Conservation (phyloP, 441 rosid species). For the Euphorbia schlechtendalii region DNA sequence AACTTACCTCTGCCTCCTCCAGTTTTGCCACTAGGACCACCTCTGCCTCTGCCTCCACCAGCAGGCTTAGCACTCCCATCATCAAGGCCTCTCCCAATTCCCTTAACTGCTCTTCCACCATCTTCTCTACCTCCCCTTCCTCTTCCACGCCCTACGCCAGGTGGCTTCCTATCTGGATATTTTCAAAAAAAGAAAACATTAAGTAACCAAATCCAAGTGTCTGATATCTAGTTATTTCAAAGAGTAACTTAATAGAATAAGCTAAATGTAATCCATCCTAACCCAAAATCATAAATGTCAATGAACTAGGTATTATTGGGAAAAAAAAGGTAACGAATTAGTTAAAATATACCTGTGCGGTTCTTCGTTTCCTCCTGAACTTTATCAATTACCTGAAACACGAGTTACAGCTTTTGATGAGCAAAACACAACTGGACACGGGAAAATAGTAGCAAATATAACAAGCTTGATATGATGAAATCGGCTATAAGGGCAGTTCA, state of each 20-base stretch:
- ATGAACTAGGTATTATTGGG: no score
- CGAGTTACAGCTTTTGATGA: slow-evolving; percentile 13
- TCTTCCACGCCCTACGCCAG: slow-evolving; percentile 74
- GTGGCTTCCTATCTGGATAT: slow-evolving; percentile 58
- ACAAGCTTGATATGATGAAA: no score
- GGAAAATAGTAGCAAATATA: neutral
- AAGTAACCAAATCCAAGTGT: slow-evolving; percentile 3
- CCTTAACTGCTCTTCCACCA: slow-evolving; percentile 55
- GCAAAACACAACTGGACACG: slow-evolving; percentile 8
- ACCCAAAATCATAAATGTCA: neutral
- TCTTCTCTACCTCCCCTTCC: slow-evolving; percentile 75
- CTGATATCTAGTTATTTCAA: no score
- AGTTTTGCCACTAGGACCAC: slow-evolving; percentile 45
- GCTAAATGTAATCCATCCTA: neutral
- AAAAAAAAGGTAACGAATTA: neutral
- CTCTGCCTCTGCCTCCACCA: slow-evolving; percentile 63
- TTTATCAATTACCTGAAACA: slow-evolving; percentile 84
- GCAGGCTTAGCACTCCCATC: slow-evolving; percentile 49
- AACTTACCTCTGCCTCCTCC: slow-evolving; percentile 55
- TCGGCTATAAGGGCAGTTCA: neutral
- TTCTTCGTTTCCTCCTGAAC: slow-evolving; percentile 91
- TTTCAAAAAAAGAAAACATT: neutral
- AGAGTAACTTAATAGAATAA: no score
- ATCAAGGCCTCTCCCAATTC: slow-evolving; percentile 65
- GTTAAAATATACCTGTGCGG: slow-evolving; percentile 89